Base-by-base conservation (phyloP, 169 alveolate genomes). In the Toxoplasma gondii region DNA sequence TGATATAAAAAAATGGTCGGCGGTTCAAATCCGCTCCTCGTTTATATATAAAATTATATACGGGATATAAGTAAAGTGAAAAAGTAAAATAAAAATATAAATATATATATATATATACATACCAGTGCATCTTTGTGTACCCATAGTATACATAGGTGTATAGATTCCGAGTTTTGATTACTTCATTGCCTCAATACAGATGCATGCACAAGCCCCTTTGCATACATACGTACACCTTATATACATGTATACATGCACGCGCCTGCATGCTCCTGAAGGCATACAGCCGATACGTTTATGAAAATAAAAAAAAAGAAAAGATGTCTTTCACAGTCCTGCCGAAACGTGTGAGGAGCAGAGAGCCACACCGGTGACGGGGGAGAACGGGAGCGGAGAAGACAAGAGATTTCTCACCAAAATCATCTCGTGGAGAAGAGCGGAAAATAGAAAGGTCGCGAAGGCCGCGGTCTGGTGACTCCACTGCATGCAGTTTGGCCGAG, bases 351-450 rank as follows among this genome's bases (percentile, higher is more conserved):
- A 78, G 22, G 45, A 45, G 34, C n/a, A 27, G 5, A 19, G 31
- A 53, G 9, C 19, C 67, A 9, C 17, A 70, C 83, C 39, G 39
- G 10, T 7, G 36, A 70, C 10, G 39, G 83, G 39, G 27, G 83
- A 34, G 27, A 70, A 70, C 39, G 27, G 83, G 27, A 70, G 83
- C 10, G 27, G 29, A 70, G 83, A 22, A 34, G 39, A 34, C 17
- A 70, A 7, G 17, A 64, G 78, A 64, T 49, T 49, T 49, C 94
- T 64, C 82, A 94, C 97, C 93, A 97, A 58, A 38, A 97, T 94
- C 95, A 96, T 94, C 80, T 97, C 98, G 90, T 97, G 98, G 41
- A 96, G 94, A 16, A 96, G 87, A 2, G 98, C 98, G 67, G 97
- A 96, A 88, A 97, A 97, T 27, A 96, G 91, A 83, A 97, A 96